Base-by-base conservation (phyloP, 2,329 filamentous ascomycete species). In the Lithohypha guttulata region DNA sequence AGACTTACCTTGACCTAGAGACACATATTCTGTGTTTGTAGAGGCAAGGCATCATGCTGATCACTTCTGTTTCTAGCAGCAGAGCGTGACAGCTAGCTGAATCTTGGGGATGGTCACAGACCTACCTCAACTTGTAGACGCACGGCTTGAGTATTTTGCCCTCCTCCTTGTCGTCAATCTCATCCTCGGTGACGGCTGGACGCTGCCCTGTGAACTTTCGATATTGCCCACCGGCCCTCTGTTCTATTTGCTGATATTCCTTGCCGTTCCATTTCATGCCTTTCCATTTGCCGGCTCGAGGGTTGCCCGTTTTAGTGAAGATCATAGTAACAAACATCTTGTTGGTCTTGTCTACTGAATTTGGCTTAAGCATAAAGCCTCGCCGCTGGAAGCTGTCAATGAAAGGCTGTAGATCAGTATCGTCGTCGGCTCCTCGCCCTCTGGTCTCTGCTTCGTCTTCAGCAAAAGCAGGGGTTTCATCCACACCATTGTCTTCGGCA, bases 281-380 rank as follows among this genome's bases (percentile, higher is more conserved):
- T 27, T 57, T 75, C 48, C 81, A 76, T 65, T 93, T 93, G 17
- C 86, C 86, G 57, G 77, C 80, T 2, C 70, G 70, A 0, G 87
- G 81, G 30, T 76, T 66, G 14, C 76, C 77, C n/a, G 73, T 77
- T 66, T 96, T 98, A 53, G 87, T 69, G 61, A 98, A 98, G 52
- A 81, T 77, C 85, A 98, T 89, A 64, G 81, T 84, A 51, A 96
- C 89, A 66, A 98, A 98, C 91, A 98, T 98, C 65, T 82, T 93
- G 64, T 98, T 98, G 41, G 73, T 75, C 54, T 93, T 65, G 63
- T 98, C 86, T 7, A 93, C 70, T 0, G 79, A 47, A 66, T 71
- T 51, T 72, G 75, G 75, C 51, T 81, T 81, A 20, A 95, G 70
- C n/a, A 87, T 69, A 54, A 98, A 95, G 0, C 91, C 91, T 14